Conservation (phyloP, 2,329 filamentous ascomycete genomes). For the Botryotinia convoluta region DNA sequence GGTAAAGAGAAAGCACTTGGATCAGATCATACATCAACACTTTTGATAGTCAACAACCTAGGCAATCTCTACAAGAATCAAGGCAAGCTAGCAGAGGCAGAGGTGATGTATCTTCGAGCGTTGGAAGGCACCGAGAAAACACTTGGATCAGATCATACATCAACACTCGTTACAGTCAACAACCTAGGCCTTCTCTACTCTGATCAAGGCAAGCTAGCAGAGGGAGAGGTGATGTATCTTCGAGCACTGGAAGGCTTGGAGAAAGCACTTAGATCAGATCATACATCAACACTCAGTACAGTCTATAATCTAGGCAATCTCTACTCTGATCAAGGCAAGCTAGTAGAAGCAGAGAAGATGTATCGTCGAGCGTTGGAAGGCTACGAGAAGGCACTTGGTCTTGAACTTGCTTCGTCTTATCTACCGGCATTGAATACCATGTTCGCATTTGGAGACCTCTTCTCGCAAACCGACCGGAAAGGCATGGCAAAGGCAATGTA, state of each 20-base stretch:
- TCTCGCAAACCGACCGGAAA: slow-evolving; percentile 24
- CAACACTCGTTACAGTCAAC: slow-evolving; percentile 21
- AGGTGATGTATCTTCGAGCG: slow-evolving; percentile 26
- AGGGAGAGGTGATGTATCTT: slow-evolving; percentile 18
- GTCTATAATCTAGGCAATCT: slow-evolving; percentile 20
- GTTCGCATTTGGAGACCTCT: slow-evolving; percentile 33
- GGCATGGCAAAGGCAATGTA: not conserved
- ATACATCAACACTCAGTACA: slow-evolving; percentile 20
- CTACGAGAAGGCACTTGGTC: slow-evolving; percentile 16
- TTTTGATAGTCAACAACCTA: slow-evolving; percentile 15
- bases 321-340: slow-evolving; percentile 15
- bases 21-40: slow-evolving; percentile 3
- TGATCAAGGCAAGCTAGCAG: slow-evolving; percentile 16
- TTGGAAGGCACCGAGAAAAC: slow-evolving; percentile 23
- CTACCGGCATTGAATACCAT: slow-evolving; percentile 34
- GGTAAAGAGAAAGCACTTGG: slow-evolving; percentile 15
- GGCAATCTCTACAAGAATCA: slow-evolving; percentile 30
- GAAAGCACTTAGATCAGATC: slow-evolving; percentile 12
- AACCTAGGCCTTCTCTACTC: slow-evolving; percentile 20
- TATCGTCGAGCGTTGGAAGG: slow-evolving; percentile 20
- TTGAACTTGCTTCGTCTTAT: slow-evolving; percentile 32
- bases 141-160: slow-evolving; percentile 26
- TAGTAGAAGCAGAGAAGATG: slow-evolving; percentile 24
- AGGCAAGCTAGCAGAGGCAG: slow-evolving; percentile 31
- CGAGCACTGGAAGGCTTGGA: slow-evolving; percentile 20